A percentile compares a stretch with the other conserved stretches of the same genome.
Conservation (phyloP, 352 stramenopile genomes). For the Globisporangium parvum region DNA sequence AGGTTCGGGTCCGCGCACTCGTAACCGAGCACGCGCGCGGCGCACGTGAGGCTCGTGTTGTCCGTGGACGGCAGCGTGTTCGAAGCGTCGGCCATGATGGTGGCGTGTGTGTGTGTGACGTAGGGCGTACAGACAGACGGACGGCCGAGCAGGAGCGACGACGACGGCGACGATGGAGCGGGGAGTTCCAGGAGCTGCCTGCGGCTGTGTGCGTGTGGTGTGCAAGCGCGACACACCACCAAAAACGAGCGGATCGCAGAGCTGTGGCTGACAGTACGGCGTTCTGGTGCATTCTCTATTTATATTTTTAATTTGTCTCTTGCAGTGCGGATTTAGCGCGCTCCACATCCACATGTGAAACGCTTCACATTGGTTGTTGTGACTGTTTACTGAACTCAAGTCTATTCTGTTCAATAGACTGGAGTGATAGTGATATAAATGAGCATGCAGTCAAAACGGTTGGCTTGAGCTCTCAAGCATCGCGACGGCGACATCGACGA, state of each 20-base stretch:
- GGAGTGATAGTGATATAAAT: neutral
- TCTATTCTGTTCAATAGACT: neutral
- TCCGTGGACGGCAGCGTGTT: constrained; percentile 71
- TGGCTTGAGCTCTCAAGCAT: neutral
- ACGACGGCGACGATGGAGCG: neutral
- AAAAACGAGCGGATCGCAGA: constrained; percentile 4
- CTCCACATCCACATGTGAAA: neutral
- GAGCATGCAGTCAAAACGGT: neutral
- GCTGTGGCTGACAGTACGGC: too few relatives aligned
- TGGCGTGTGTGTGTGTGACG: constrained; percentile 7
- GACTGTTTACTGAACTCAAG: neutral
- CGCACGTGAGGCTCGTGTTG: constrained; percentile 86
- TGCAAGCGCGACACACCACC: neutral
- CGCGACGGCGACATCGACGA: neutral
- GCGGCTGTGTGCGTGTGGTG: neutral
- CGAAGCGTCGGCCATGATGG: constrained; percentile 44
- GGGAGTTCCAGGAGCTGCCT: neutral
- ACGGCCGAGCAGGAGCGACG: neutral
- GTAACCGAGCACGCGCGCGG: constrained; percentile 72
- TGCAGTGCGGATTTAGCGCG: neutral
- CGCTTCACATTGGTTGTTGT: neutral
- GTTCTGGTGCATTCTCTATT: too few relatives aligned
- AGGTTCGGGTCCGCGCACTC: constrained; percentile 83
- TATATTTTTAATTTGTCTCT: too few relatives aligned
- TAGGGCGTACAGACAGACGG: neutral